phyloP scores from a whole-genome alignment of 441 rosid species.

The Arabidopsis lyrata region DNA sequence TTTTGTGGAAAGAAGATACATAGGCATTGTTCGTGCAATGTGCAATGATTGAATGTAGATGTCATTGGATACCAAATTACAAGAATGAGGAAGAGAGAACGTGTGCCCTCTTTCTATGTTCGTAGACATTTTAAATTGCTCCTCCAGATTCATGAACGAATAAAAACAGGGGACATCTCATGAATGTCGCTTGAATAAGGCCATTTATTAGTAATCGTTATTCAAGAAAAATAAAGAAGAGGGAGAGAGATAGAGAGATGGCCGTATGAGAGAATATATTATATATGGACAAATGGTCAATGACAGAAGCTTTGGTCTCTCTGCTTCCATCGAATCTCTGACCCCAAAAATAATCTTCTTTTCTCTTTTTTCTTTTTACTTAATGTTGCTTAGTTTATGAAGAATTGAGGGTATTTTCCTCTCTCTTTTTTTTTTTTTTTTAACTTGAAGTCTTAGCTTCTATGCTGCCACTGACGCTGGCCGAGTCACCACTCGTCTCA shows the following conservation, averaged over 20 bases:
- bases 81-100: background rate
- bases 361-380: constrained; percentile 40
- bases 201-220: constrained; percentile 44
- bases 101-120: background rate
- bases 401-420: constrained; percentile 49
- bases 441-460: constrained; percentile 58
- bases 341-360: constrained; percentile 48
- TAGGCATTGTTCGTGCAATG: background rate
- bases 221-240: constrained; percentile 16
- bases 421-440: constrained; percentile 11
- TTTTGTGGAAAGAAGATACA: too few relatives aligned
- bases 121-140: background rate
- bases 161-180: background rate
- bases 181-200: constrained; percentile 38
- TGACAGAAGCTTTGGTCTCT: constrained; percentile 44
- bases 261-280: constrained; percentile 44
- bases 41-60: background rate
- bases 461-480: constrained; percentile 46
- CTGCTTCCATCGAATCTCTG: constrained; percentile 45
- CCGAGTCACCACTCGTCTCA: constrained; percentile 59
- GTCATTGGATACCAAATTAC: background rate
- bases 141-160: constrained; percentile 2
- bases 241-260: constrained; percentile 16
- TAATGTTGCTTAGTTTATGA: constrained; percentile 43
- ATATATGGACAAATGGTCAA: constrained; percentile 45